Evolutionary conservation across 148 eudicot species (phyloP).

Genomic region (Dysphania ambrosioides): DNA sequence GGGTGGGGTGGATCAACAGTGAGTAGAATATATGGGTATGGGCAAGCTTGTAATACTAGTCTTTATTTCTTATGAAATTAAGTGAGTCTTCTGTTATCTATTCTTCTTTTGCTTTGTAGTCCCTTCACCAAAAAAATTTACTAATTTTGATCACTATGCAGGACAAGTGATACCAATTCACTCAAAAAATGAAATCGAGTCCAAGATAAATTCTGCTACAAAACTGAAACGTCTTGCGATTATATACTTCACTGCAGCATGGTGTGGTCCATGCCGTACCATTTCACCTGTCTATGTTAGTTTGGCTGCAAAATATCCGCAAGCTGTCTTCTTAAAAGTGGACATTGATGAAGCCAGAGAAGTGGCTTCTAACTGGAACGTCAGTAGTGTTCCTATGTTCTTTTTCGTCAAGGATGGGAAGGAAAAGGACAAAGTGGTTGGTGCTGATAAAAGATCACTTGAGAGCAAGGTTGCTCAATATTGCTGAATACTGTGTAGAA

Average conservation of each 20-base stretch:
- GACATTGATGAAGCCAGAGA: slow-evolving; percentile 63
- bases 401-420: slow-evolving; percentile 52
- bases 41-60: too few relatives aligned
- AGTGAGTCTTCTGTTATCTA: too few relatives aligned
- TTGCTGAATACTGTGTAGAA: neutral
- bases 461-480: slow-evolving; percentile 50
- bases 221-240: slow-evolving; percentile 43
- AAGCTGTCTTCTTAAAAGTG: slow-evolving; percentile 49
- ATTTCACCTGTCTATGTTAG: slow-evolving; percentile 50
- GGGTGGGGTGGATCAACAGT: too few relatives aligned
- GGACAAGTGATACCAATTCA: slow-evolving; percentile 54
- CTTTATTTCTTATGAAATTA: too few relatives aligned
- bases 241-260: slow-evolving; percentile 68
- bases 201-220: slow-evolving; percentile 45
- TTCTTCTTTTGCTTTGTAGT: too few relatives aligned
- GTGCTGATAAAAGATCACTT: slow-evolving; percentile 56
- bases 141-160: slow-evolving; percentile 21
- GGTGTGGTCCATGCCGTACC: slow-evolving; percentile 74
- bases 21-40: too few relatives aligned
- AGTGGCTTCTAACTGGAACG: slow-evolving; percentile 51
- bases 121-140: too few relatives aligned
- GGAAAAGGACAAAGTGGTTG: slow-evolving; percentile 52
- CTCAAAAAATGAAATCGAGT: slow-evolving; percentile 39
- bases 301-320: slow-evolving; percentile 48
- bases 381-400: slow-evolving; percentile 61